These are phyloP conservation scores for Larix sibirica DNA, from an alignment of 83 land plant species.

Conservation along the genomic window DNA sequence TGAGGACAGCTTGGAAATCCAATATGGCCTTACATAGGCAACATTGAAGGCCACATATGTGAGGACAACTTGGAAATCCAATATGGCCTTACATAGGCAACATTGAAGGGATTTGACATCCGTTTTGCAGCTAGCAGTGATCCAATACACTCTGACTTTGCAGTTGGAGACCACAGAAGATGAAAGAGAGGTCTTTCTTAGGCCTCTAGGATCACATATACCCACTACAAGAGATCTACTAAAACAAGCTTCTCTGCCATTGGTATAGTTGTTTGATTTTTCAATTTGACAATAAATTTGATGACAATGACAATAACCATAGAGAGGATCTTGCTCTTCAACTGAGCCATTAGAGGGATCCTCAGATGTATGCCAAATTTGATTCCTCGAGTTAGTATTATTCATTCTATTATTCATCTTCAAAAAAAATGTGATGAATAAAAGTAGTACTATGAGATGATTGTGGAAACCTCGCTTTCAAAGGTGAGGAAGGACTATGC, in stretches of 20 bases:
- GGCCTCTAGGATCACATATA: constrained; percentile 13
- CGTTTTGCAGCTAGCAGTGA: background rate
- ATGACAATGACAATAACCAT: background rate
- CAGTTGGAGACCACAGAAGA: constrained; percentile 13
- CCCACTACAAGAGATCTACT: constrained; percentile 15
- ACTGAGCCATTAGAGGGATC: background rate
- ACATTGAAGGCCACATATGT: background rate
- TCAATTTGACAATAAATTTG: background rate
- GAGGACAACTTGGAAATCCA: background rate
- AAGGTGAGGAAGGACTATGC: background rate
- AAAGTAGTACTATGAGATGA: background rate
- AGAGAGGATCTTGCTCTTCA: background rate
- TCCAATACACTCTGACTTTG: constrained; percentile 12
- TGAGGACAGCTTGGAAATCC: constrained; percentile 3
- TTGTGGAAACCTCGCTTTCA: constrained; percentile 11
- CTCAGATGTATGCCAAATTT: background rate
- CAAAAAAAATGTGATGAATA: background rate
- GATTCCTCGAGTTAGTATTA: background rate
- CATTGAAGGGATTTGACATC: constrained; percentile 4
- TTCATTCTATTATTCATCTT: background rate
- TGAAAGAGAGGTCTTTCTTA: constrained; percentile 18
- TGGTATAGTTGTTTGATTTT: background rate
- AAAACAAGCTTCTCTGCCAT: constrained; percentile 6
- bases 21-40: too few species aligned
- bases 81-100: too few species aligned